Base-by-base conservation (phyloP, 2,329 filamentous ascomycete genomes). In the Anthostomella pinea region DNA sequence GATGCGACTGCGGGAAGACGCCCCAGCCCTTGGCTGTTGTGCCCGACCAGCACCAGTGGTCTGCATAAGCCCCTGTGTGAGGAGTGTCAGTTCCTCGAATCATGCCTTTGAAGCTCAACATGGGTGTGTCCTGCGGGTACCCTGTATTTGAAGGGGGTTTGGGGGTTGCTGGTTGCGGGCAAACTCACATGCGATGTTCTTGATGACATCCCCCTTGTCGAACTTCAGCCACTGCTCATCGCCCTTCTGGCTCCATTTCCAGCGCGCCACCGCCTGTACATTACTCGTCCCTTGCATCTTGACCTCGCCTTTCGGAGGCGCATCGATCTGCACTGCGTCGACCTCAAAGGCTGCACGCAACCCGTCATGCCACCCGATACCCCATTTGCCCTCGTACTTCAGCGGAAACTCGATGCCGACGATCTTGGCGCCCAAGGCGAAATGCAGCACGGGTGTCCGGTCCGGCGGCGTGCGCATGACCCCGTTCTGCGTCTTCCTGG, bases 131-230 rank as follows among this genome's bases (percentile, higher is more conserved):
- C n/a, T n/a, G n/a, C n/a, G n/a, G n/a, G n/a, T n/a, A n/a, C n/a
- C n/a, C n/a, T n/a, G n/a, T n/a, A n/a, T n/a, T n/a, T n/a, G n/a
- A n/a, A n/a, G n/a, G n/a, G n/a, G n/a, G n/a, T n/a, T n/a, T n/a
- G n/a, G n/a, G n/a, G n/a, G n/a, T n/a, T n/a, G n/a, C n/a, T n/a
- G n/a, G n/a, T n/a, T n/a, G n/a, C n/a, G n/a, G n/a, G n/a, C 6
- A 9, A 11, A 51, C 58, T 52, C 44, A 60, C 58, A 60, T 26
- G 57, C 51, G 28, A 62, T 87, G 60, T 82, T 87, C 46, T 71
- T 79, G 11, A 85, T 82, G 3, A 72, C 67, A 45, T 86, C 82
- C 14, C 77, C 78, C 54, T 81, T 83, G 19, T 82, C 79, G 52
- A 86, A 77, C 45, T 64, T 69, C n/a, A 79, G 60, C 75, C 75